These are phyloP conservation scores for Pseudonitzschia pungens DNA, from an alignment of 108 stramenopile genomes.

Conservation along the genomic window DNA sequence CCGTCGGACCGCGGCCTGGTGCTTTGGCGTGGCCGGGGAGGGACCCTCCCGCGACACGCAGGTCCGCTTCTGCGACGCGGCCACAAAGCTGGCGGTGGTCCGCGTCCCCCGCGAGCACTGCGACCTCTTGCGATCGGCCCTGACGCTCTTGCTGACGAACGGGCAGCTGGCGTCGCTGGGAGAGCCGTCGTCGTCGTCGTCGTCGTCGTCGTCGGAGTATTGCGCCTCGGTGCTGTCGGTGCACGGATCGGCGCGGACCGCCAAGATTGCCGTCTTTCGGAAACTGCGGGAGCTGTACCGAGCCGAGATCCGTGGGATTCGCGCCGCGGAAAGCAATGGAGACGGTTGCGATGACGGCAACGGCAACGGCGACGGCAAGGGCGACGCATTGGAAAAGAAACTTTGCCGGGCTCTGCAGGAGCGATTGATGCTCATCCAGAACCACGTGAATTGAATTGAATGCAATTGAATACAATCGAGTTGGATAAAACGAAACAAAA, in stretches of 20 bases:
- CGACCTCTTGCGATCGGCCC: conserved; percentile 42
- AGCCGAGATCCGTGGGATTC: not conserved
- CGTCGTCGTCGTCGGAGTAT: conserved; percentile 11
- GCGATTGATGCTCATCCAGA: not conserved
- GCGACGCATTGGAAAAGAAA: not conserved
- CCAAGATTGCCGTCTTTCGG: conserved; percentile 48
- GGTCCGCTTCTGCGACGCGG: conserved; percentile 56
- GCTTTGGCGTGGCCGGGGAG: conserved; percentile 32
- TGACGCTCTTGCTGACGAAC: conserved; percentile 47
- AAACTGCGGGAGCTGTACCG: conserved; percentile 29
- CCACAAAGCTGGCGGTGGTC: conserved; percentile 47
- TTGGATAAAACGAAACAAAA: not conserved
- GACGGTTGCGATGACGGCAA: too few relatives aligned
- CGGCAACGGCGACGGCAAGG: not conserved
- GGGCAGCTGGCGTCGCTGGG: conserved; percentile 11
- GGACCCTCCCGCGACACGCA: conserved; percentile 19
- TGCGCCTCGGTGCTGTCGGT: conserved; percentile 56
- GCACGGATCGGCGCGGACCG: conserved; percentile 66
- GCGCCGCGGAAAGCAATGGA: not conserved
- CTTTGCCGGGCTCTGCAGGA: not conserved
- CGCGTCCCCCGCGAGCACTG: conserved; percentile 55
- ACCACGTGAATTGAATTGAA: not conserved
- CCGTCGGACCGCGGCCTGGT: conserved; percentile 13
- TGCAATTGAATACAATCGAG: too few relatives aligned
- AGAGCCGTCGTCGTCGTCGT: not conserved